A percentile compares a stretch with the other conserved stretches of the same genome.
These are phyloP conservation scores for Leccinum longicurvipes DNA, from an alignment of 768 basidiomycete species.

Conservation along the genomic window DNA sequence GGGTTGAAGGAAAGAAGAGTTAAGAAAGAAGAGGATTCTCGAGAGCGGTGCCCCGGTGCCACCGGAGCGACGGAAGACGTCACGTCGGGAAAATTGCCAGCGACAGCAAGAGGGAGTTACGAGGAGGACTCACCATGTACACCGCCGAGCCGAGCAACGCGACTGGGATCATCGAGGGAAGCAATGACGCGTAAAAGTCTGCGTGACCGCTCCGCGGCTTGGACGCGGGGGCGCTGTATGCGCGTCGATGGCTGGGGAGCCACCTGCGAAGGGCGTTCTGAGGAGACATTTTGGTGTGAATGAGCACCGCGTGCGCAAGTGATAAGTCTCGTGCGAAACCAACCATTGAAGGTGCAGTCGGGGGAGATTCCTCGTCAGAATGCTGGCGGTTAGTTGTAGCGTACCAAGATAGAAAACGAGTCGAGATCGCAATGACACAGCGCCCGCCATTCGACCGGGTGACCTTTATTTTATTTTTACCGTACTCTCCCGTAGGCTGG, in stretches of 20 bases:
- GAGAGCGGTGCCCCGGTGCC: slow-evolving; percentile 8
- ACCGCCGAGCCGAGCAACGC: slow-evolving; percentile 75
- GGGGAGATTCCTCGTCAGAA: no score
- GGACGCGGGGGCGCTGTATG: slow-evolving; percentile 10
- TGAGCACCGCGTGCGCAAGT: no score
- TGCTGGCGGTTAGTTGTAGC: no score
- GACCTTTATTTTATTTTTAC: not conserved
- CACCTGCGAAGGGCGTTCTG: not conserved
- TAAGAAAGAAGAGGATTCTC: slow-evolving; percentile 2
- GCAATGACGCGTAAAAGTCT: slow-evolving; percentile 62
- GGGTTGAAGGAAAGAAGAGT: slow-evolving; percentile 1
- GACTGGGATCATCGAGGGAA: slow-evolving; percentile 78
- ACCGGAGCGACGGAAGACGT: slow-evolving; percentile 1
- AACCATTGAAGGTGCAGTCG: no score
- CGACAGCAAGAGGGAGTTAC: not conserved
- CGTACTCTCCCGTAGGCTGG: no score
- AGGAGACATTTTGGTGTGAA: not conserved
- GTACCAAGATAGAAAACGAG: slow-evolving; percentile 14
- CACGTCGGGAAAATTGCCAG: not conserved
- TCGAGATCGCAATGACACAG: no score
- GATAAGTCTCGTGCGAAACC: no score
- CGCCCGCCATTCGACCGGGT: no score
- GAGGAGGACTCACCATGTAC: slow-evolving; percentile 55
- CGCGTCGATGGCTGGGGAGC: not conserved
- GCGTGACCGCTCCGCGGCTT: slow-evolving; percentile 47